These are phyloP conservation scores for Bipolaris oryzae DNA, from an alignment of 2,329 filamentous ascomycete genomes.

Conservation along the genomic window DNA sequence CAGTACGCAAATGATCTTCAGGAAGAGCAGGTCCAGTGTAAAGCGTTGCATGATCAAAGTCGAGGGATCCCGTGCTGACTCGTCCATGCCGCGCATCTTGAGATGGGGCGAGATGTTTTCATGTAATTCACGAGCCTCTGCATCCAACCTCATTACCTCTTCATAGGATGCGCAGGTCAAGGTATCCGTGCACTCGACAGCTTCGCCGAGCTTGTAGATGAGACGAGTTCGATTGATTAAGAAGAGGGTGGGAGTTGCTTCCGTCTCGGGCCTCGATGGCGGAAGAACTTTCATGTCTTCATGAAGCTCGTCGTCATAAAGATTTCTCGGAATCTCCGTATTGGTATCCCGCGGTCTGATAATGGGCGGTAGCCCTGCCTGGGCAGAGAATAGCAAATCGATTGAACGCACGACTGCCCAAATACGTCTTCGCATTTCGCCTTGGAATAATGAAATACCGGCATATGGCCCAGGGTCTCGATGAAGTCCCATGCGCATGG, in stretches of 20 bases:
- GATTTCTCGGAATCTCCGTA: conserved; percentile 74
- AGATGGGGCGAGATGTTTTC: conserved; percentile 80
- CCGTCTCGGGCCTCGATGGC: conserved; percentile 67
- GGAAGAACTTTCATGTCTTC: conserved; percentile 72
- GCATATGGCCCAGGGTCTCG: conserved; percentile 77
- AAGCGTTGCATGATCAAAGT: conserved; percentile 79
- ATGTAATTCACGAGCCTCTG: conserved; percentile 61
- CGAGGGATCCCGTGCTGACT: conserved; percentile 71
- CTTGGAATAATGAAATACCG: conserved; percentile 73
- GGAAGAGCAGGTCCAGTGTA: conserved; percentile 81
- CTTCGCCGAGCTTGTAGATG: conserved; percentile 71
- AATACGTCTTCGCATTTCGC: conserved; percentile 69
- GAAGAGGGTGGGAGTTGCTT: conserved; percentile 78
- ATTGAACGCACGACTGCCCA: conserved; percentile 74
- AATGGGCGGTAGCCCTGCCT: conserved; percentile 67
- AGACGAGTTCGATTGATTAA: conserved; percentile 76
- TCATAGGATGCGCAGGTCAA: conserved; percentile 67
- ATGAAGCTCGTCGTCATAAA: conserved; percentile 81
- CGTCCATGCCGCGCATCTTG: conserved; percentile 74
- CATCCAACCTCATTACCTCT: conserved; percentile 65
- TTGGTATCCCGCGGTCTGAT: conserved; percentile 77
- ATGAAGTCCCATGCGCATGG: conserved; percentile 78
- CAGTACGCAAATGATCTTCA: conserved; percentile 86
- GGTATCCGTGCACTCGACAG: conserved; percentile 70
- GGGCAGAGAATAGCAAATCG: conserved; percentile 79